These are phyloP conservation scores for Arxiozyma heterogenica DNA, from an alignment of 1,139 yeast species.

Conservation along the genomic window DNA sequence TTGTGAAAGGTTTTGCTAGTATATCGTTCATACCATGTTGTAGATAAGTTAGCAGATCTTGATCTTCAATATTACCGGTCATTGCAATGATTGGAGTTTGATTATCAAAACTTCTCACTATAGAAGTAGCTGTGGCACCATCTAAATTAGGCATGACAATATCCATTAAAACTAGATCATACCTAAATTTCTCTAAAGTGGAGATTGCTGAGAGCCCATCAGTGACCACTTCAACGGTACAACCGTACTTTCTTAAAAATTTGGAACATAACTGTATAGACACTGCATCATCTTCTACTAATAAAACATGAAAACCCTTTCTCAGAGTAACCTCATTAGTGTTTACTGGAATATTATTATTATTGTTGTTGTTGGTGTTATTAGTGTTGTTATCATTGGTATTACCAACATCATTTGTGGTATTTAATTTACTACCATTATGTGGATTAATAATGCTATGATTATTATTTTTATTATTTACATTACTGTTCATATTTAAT, in stretches of 20 bases:
- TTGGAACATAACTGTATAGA: slow-evolving; percentile 72
- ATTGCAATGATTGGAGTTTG: slow-evolving; percentile 86
- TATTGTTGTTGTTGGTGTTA: not conserved
- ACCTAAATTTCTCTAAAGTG: slow-evolving; percentile 64
- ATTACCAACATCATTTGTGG: not conserved
- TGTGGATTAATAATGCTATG: not conserved
- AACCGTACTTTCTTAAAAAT: slow-evolving; percentile 78
- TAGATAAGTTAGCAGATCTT: slow-evolving; percentile 69
- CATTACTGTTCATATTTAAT: not conserved
- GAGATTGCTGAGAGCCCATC: slow-evolving; percentile 87
- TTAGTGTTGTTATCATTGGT: slow-evolving; percentile 12
- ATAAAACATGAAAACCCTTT: slow-evolving; percentile 53
- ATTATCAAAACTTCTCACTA: slow-evolving; percentile 73
- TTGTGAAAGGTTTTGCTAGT: slow-evolving; percentile 84
- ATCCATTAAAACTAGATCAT: slow-evolving; percentile 84
- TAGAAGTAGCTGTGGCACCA: slow-evolving; percentile 87
- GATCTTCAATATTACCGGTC: slow-evolving; percentile 82
- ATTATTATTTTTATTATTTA: not conserved
- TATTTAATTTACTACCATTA: not conserved
- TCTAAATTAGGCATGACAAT: slow-evolving; percentile 91
- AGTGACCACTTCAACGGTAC: slow-evolving; percentile 84
- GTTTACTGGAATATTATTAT: slow-evolving; percentile 1
- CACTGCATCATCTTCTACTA: slow-evolving; percentile 82
- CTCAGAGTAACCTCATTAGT: slow-evolving; percentile 12
- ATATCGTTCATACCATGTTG: slow-evolving; percentile 90